Percentiles rank a stretch among this genome's conserved stretches.
phyloP scores from a whole-genome alignment of 2,329 filamentous ascomycete genomes.

The Cadophora luteo-olivacea region DNA sequence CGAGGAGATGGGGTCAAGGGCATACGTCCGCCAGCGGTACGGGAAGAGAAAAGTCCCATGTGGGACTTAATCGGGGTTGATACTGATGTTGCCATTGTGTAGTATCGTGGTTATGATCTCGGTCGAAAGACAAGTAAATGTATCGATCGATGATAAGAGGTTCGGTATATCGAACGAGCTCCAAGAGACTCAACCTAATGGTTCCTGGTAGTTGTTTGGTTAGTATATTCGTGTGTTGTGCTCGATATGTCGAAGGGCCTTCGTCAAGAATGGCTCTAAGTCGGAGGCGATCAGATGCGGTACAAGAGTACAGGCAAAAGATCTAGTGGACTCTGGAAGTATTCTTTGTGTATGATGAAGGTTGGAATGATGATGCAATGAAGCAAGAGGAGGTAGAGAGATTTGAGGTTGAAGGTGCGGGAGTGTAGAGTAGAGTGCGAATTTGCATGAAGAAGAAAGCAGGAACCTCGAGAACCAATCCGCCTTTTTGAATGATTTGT shows the following conservation, averaged over 20 bases:
- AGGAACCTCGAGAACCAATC: slow-evolving; percentile 22
- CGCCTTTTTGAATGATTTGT: slow-evolving; percentile 16
- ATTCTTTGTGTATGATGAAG: slow-evolving; percentile 39
- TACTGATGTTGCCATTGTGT: slow-evolving; percentile 82
- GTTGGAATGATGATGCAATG: slow-evolving; percentile 30
- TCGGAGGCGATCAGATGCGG: slow-evolving; percentile 56
- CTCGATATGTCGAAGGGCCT: slow-evolving; percentile 57
- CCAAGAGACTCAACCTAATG: slow-evolving; percentile 67
- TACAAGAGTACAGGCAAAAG: slow-evolving; percentile 49
- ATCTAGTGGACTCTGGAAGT: slow-evolving; percentile 51
- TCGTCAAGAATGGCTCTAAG: slow-evolving; percentile 51
- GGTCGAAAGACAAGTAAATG: slow-evolving; percentile 57
- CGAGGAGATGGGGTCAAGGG: slow-evolving; percentile 92
- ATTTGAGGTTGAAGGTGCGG: slow-evolving; percentile 38
- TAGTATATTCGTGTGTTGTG: slow-evolving; percentile 54
- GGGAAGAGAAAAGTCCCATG: slow-evolving; percentile 87
- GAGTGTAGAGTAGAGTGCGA: slow-evolving; percentile 41
- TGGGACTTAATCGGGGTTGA: slow-evolving; percentile 96
- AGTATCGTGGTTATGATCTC: slow-evolving; percentile 50
- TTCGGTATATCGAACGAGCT: slow-evolving; percentile 55
- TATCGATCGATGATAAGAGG: slow-evolving; percentile 50
- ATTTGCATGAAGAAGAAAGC: slow-evolving; percentile 41
- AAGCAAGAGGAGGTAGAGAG: slow-evolving; percentile 40
- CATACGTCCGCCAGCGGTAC: slow-evolving; percentile 93
- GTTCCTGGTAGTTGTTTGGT: slow-evolving; percentile 57